Evolutionary conservation across 176 grass and related monocot species (phyloP).

Genomic region (Cymbopogon citratus): DNA sequence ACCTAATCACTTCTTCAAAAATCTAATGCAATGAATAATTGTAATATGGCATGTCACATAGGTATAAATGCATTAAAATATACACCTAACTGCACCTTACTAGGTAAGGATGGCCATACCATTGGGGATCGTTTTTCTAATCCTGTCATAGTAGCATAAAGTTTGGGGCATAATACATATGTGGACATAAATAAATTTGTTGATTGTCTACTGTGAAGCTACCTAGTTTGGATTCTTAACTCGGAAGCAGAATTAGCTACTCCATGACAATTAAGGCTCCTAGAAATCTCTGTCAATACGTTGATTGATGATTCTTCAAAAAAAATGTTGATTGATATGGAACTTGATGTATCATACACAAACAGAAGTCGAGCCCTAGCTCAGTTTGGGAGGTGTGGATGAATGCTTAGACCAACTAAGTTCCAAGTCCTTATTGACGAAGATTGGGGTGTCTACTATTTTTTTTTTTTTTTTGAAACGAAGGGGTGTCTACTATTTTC

Average conservation of each 20-base stretch:
- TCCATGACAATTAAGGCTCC: neutral
- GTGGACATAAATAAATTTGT: neutral
- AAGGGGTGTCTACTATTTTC: neutral
- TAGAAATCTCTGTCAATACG: neutral
- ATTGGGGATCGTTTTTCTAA: neutral
- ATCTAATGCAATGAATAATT: neutral
- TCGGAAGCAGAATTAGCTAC: neutral
- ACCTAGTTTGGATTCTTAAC: neutral
- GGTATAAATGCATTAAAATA: neutral
- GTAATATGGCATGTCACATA: neutral
- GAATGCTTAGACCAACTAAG: neutral
- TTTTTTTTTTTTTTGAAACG: no score
- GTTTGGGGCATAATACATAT: neutral
- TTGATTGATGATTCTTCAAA: neutral
- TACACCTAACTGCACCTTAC: neutral
- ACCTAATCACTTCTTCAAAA: neutral
- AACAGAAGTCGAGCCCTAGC: neutral
- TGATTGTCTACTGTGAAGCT: neutral
- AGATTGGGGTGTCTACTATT: neutral
- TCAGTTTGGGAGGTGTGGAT: neutral
- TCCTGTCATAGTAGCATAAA: neutral
- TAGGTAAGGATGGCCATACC: neutral
- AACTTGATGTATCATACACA: slow-evolving; percentile 19
- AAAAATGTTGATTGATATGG: neutral
- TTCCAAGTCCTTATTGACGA: neutral